Conservation (phyloP, 768 basidiomycete species). For the Trametes meyenii region DNA sequence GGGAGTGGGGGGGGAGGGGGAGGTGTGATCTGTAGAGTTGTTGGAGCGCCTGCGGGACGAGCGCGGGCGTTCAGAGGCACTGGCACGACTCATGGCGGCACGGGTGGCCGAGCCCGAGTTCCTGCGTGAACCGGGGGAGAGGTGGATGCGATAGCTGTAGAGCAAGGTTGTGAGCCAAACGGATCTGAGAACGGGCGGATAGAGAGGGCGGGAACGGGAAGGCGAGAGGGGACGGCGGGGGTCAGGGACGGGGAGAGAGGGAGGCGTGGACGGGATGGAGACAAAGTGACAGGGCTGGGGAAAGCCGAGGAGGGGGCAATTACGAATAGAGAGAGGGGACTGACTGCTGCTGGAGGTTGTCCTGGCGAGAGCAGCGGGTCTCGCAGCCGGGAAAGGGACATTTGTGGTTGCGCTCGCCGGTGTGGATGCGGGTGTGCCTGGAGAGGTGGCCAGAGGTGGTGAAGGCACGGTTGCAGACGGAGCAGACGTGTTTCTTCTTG, state of each 20-base stretch:
- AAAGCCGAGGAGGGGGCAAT: not conserved
- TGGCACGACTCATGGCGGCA: slow-evolving; percentile 53
- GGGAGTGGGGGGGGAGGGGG: slow-evolving; percentile 10
- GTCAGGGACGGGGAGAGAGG: no score
- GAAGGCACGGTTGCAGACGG: slow-evolving; percentile 75
- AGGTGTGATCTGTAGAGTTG: slow-evolving; percentile 12
- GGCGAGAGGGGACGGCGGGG: no score
- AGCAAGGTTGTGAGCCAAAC: not conserved
- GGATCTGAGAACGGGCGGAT: not conserved
- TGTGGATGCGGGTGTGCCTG: slow-evolving; percentile 87
- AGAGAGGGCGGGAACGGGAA: not conserved
- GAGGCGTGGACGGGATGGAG: no score
- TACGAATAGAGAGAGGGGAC: slow-evolving; percentile 26
- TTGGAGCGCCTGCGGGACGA: slow-evolving; percentile 22
- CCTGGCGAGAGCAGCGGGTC: slow-evolving; percentile 86
- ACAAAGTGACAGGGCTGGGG: not conserved
- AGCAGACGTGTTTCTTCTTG: slow-evolving; percentile 59
- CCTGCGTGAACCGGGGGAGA: slow-evolving; percentile 77
- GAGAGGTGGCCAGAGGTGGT: slow-evolving; percentile 90
- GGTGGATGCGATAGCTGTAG: slow-evolving; percentile 75
- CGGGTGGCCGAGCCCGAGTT: slow-evolving; percentile 58
- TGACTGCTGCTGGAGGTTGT: slow-evolving; percentile 76
- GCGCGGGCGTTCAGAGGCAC: slow-evolving; percentile 16
- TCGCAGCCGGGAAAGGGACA: slow-evolving; percentile 97
- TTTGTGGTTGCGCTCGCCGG: slow-evolving; percentile 89